phyloP scores from a whole-genome alignment of 1,284 basidiomycete genomes.

The Ceraceosorus guamensis region DNA sequence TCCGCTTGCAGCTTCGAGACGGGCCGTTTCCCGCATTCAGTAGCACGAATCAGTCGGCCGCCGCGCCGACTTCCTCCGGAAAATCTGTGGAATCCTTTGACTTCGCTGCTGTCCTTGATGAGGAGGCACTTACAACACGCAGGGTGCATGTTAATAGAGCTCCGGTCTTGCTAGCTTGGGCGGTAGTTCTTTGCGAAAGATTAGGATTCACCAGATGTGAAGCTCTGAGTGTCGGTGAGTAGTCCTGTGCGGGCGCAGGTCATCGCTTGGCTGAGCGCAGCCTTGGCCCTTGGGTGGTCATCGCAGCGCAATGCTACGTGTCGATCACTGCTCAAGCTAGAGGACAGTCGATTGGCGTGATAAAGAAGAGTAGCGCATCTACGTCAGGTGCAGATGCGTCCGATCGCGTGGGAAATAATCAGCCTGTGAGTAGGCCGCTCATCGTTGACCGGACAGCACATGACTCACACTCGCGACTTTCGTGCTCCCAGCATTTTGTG shows the following conservation, averaged over 20 bases:
- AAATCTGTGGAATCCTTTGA: background rate
- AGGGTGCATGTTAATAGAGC: slow-evolving; percentile 75
- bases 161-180: slow-evolving; percentile 90
- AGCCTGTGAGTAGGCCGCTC: slow-evolving; percentile 1
- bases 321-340: slow-evolving; percentile 80
- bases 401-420: too few relatives aligned
- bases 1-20: slow-evolving; percentile 17
- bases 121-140: slow-evolving; percentile 49
- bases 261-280: background rate
- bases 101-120: slow-evolving; percentile 34
- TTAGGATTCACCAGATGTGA: slow-evolving; percentile 79
- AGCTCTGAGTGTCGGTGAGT: slow-evolving; percentile 73
- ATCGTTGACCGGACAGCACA: background rate
- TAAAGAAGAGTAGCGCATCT: slow-evolving; percentile 31
- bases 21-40: slow-evolving; percentile 26
- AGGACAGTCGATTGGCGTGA: slow-evolving; percentile 71
- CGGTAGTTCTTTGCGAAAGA: slow-evolving; percentile 71
- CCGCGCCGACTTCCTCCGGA: background rate
- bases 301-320: slow-evolving; percentile 77
- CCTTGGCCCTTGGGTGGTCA: background rate
- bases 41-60: slow-evolving; percentile 14
- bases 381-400: slow-evolving; percentile 12
- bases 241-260: background rate
- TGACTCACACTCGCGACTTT: too few relatives aligned
- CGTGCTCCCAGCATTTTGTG: slow-evolving; percentile 66